Evolutionary conservation across 768 basidiomycete genomes (phyloP).

Genomic region (Dictyophora rubrovolvata): DNA sequence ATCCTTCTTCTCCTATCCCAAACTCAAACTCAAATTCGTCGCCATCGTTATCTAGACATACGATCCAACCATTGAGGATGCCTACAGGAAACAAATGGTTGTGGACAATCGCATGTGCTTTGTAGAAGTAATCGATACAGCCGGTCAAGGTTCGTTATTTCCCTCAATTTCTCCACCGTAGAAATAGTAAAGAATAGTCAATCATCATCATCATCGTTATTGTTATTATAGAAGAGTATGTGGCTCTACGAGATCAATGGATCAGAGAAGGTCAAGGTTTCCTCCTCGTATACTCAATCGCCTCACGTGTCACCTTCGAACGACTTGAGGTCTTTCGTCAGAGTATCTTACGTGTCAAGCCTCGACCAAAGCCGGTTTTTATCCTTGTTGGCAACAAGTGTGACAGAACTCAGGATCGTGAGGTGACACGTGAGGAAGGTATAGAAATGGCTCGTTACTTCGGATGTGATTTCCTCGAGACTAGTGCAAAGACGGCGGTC

Average conservation of each 20-base stretch:
- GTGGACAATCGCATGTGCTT: conserved; percentile 95
- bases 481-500: conserved; percentile 88
- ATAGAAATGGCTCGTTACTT: conserved; percentile 68
- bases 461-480: conserved; percentile 92
- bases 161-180: not conserved
- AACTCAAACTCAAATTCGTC: conserved; percentile 13
- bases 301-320: conserved; percentile 86
- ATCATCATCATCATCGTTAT: conserved; percentile 13
- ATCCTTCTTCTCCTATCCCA: not conserved
- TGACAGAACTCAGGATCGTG: conserved; percentile 84
- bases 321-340: conserved; percentile 84
- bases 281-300: conserved; percentile 93
- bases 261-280: conserved; percentile 98
- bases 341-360: conserved; percentile 82
- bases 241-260: conserved; percentile 95
- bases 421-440: conserved; percentile 88
- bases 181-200: not conserved
- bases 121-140: conserved; percentile 95
- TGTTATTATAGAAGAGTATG: conserved; percentile 75
- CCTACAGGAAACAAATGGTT: conserved; percentile 89
- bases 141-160: conserved; percentile 74
- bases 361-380: conserved; percentile 74
- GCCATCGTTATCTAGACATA: conserved; percentile 60
- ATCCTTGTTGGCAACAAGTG: conserved; percentile 96
- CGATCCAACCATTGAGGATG: conserved; percentile 98